Evolutionary conservation across 176 grass and related monocot genomes (phyloP), one percentile per base, ranked within the genome.

Genomic region (Thalia dealbata): DNA sequence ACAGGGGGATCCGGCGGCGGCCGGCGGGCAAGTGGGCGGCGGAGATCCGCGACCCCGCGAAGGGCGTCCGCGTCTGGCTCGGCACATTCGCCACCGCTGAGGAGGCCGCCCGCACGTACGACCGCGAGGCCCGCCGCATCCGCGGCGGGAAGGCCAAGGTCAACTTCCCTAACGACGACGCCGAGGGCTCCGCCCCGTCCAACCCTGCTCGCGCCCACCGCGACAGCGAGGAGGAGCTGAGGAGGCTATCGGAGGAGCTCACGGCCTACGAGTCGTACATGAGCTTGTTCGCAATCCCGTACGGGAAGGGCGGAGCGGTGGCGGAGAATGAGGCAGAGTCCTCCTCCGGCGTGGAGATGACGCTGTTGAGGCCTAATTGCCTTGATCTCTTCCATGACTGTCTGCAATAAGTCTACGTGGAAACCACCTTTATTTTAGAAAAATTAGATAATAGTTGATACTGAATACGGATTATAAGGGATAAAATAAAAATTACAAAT

Each of bases 61-160:
- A 96, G 77, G 92, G 92, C 52, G 92, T 96, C 44, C 88, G 92
- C 62, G 89, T 96, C 65, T 92, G 93, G 93, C 93, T 97, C 54
- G 93, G 93, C 69, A 97, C 93, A 55, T 97, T 90, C 76, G 76
- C 52, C 15, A 80, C 93, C 32, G 89, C 93, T 61, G 93, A 92
- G 78, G 93, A 81, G 6, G 93, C 93, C 0, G 93, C 93, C 23
- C 82, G 87, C 42, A 89, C 93, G 2, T 97, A 97, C 73, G 93
- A 97, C 62, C 86, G 83, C 42, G 89, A 76, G 61, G 95, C 95
- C 1, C 77, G 87, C 16, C 89, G 89, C 75, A 92, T 92, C 73
- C 64, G 93, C 5, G 93, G 89, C 59, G 74, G 84, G 81, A 92
- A 92, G 73, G 87, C 89, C 2, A 92, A 97, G 82, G 78, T 92